Conservation (phyloP, 257 asterid genomes). For the Lantana camara region DNA sequence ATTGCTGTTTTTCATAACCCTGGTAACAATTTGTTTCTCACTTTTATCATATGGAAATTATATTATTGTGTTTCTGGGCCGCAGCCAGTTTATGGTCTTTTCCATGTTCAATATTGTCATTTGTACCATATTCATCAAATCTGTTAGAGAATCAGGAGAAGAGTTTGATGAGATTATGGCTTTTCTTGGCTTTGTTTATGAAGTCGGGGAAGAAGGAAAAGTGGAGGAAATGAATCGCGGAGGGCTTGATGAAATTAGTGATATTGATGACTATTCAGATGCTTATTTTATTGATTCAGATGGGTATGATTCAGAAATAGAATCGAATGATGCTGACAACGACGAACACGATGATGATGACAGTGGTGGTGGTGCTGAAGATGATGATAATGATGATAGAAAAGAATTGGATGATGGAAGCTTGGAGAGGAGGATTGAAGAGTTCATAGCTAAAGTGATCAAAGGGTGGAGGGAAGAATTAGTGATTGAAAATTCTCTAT, state of each 20-base stretch:
- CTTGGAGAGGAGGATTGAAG: slow-evolving; percentile 37
- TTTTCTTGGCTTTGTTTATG: background rate
- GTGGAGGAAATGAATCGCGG: background rate
- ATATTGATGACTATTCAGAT: background rate
- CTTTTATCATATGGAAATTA: slow-evolving; percentile 15
- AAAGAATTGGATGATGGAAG: background rate
- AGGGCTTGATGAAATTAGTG: background rate
- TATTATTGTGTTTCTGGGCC: slow-evolving; percentile 3
- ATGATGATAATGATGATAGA: background rate
- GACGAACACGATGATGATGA: too few species aligned
- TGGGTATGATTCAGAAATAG: slow-evolving; percentile 19
- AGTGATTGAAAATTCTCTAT: slow-evolving; percentile 24
- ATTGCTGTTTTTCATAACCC: slow-evolving; percentile 6
- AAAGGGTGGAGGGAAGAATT: slow-evolving; percentile 38
- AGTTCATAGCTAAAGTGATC: slow-evolving; percentile 36
- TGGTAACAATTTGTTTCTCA: slow-evolving; percentile 10
- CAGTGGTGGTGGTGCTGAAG: background rate
- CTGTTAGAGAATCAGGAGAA: slow-evolving; percentile 19
- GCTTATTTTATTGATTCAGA: background rate
- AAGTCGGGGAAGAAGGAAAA: background rate
- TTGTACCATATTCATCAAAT: slow-evolving; percentile 16
- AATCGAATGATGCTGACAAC: background rate
- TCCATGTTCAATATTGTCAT: slow-evolving; percentile 23
- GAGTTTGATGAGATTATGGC: slow-evolving; percentile 12
- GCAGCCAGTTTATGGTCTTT: slow-evolving; percentile 10